Percentiles rank a stretch among this genome's conserved stretches.
Conservation (phyloP, 768 basidiomycete genomes). For the Tephrocybe rancida region DNA sequence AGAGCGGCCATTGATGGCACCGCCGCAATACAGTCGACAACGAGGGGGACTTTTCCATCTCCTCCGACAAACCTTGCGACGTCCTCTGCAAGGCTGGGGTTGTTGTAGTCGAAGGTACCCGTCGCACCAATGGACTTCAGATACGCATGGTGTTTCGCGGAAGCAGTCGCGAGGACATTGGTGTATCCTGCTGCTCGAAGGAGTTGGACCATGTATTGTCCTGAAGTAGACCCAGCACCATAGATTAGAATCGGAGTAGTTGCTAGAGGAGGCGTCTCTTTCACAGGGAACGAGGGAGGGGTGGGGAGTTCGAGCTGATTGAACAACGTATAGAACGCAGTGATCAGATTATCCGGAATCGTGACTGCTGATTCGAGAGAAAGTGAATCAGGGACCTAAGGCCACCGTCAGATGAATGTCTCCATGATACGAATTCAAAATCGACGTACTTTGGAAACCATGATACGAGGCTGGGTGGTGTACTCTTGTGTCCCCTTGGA, state of each 20-base stretch:
- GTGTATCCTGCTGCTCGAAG: constrained; percentile 40
- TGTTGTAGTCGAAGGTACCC: constrained; percentile 36
- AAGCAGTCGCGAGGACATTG: constrained; percentile 39
- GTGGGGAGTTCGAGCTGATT: constrained; percentile 35
- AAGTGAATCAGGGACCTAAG: constrained; percentile 44
- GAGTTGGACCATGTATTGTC: constrained; percentile 37
- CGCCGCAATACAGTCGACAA: constrained; percentile 35
- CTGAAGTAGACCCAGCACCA: constrained; percentile 41
- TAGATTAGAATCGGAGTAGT: constrained; percentile 40
- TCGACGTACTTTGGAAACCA: constrained; percentile 33
- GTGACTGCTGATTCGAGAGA: constrained; percentile 39
- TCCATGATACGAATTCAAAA: not conserved
- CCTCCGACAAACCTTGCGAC: constrained; percentile 29
- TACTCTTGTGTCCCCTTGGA: constrained; percentile 24
- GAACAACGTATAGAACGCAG: constrained; percentile 40
- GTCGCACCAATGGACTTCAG: constrained; percentile 36
- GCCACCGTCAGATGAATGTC: not conserved
- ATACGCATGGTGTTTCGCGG: constrained; percentile 23
- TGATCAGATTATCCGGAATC: constrained; percentile 44
- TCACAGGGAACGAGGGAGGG: constrained; percentile 26
- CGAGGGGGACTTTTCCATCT: constrained; percentile 27
- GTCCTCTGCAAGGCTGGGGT: constrained; percentile 27
- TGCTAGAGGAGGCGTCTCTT: constrained; percentile 23
- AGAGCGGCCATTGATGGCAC: constrained; percentile 36
- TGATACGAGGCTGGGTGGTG: constrained; percentile 16